Percentiles rank a stretch among this genome's conserved stretches.
Conservation (phyloP, 441 rosid genomes). For the Biscutella auriculata region DNA sequence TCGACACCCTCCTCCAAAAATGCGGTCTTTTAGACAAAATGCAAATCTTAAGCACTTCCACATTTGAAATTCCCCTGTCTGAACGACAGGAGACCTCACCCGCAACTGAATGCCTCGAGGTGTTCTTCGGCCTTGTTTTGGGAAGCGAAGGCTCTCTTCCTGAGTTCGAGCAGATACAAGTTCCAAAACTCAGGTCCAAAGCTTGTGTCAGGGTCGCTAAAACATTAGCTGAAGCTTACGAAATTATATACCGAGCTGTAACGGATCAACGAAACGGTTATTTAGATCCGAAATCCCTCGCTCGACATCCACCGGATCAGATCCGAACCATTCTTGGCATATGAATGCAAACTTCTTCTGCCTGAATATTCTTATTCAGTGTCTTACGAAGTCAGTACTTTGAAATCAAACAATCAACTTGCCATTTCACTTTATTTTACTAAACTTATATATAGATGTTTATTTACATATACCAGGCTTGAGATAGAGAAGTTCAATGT, state of each 20-base stretch:
- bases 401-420: not conserved
- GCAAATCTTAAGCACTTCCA: conserved; percentile 39
- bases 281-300: conserved; percentile 74
- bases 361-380: not conserved
- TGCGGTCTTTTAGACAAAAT: conserved; percentile 66
- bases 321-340: conserved; percentile 85
- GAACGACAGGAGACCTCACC: conserved; percentile 64
- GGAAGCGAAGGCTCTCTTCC: conserved; percentile 85
- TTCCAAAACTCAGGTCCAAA: conserved; percentile 79
- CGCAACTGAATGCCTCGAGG: conserved; percentile 56
- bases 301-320: conserved; percentile 91
- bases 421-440: not conserved
- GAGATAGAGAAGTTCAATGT: no score
- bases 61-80: conserved; percentile 33
- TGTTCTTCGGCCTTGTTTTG: conserved; percentile 74
- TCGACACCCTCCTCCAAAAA: conserved; percentile 56
- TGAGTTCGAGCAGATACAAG: conserved; percentile 87
- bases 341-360: conserved; percentile 22
- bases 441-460: not conserved
- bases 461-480: conserved; percentile 14
- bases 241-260: conserved; percentile 56
- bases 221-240: conserved; percentile 68
- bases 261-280: conserved; percentile 65
- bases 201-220: conserved; percentile 59
- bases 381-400: conserved; percentile 1